Evolutionary conservation across 1,139 yeast species (phyloP).

Genomic region (Magnusiomyces suaveolens): DNA sequence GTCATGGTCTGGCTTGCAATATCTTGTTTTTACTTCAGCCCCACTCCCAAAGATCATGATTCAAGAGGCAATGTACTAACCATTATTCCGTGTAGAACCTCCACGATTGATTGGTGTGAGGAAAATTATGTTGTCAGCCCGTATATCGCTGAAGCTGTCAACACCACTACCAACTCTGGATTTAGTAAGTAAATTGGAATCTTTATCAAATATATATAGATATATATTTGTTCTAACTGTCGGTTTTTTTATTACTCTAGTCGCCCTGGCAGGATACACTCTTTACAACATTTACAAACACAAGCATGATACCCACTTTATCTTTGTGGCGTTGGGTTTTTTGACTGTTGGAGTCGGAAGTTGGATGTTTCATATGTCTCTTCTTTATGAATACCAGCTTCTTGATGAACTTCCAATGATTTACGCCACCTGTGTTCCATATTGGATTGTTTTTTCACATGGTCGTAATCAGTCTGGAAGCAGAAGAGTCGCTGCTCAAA

Average conservation of each 20-base stretch:
- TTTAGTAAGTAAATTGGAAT: no score
- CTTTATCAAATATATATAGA: no score
- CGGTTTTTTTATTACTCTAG: no score
- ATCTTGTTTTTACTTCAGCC: no score
- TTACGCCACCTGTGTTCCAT: conserved; percentile 91
- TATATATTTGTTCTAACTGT: no score
- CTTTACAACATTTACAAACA: conserved; percentile 52
- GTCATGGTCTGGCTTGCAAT: no score
- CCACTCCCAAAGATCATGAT: no score
- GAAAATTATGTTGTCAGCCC: conserved; percentile 83
- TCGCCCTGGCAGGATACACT: conserved; percentile 58
- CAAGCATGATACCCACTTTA: conserved; percentile 57
- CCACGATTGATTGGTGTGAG: conserved; percentile 95
- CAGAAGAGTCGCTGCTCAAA: conserved; percentile 26
- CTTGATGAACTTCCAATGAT: conserved; percentile 97
- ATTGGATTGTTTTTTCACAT: conserved; percentile 79
- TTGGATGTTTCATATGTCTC: conserved; percentile 94
- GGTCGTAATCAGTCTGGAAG: conserved; percentile 37
- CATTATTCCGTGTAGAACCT: conserved; percentile 23
- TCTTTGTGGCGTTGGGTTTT: conserved; percentile 67
- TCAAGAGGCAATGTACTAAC: no score
- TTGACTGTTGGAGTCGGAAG: conserved; percentile 84
- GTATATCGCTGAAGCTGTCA: conserved; percentile 80
- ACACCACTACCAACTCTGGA: conserved; percentile 65
- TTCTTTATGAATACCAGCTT: conserved; percentile 76